Base-by-base conservation (phyloP, 306 rosid species). In the Rosa chinensis region DNA sequence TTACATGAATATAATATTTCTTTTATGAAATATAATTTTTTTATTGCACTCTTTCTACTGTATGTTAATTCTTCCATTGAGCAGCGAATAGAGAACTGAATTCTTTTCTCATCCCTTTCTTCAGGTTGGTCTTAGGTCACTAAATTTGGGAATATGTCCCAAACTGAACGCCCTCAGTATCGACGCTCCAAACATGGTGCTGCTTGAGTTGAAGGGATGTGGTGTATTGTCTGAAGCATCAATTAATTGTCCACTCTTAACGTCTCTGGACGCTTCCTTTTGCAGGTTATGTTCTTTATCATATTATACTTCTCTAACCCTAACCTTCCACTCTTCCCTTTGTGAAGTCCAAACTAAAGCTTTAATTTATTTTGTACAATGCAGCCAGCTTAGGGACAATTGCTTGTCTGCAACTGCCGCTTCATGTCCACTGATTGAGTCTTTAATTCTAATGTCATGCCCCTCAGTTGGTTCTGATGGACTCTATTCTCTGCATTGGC, bases 121-220 rank as follows among this genome's bases (percentile, higher is more conserved):
- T 68, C 84, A 96, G 99, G 99, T 91, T 83, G 99, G 99, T 66
- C 99, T 96, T 59, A 88, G 86, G 75, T 88, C 96, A 59, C 93
- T 96, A 47, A 96, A 96, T 81, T 82, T 96, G 74, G 99, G 99
- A 77, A 96, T 96, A 79, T 96, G 99, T 88, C 99, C 99, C 40
- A 96, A 93, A 85, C 73, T 96, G 86, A 90, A 87, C 37, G 79
- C 72, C 18, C 97, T 96, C 70, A 79, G 85, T 80, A 87, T 96
- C 16, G 92, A 91, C 80, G 98, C 99, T 3, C 88, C 87, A 11
- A 70, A 62, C 69, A 96, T 96, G 98, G 93, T 85, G 81, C 80
- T 88, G 49, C 99, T 96, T 61, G 99, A 96, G 88, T 82, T 96
- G 85, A 96, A 96, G 88, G 99, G 99, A 44, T 96, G 99, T 28